A percentile compares a stretch with the other conserved stretches of the same genome.
Evolutionary conservation across 2,329 filamentous ascomycete genomes (phyloP).

Genomic region (Aotearoamyces nothofagi): DNA sequence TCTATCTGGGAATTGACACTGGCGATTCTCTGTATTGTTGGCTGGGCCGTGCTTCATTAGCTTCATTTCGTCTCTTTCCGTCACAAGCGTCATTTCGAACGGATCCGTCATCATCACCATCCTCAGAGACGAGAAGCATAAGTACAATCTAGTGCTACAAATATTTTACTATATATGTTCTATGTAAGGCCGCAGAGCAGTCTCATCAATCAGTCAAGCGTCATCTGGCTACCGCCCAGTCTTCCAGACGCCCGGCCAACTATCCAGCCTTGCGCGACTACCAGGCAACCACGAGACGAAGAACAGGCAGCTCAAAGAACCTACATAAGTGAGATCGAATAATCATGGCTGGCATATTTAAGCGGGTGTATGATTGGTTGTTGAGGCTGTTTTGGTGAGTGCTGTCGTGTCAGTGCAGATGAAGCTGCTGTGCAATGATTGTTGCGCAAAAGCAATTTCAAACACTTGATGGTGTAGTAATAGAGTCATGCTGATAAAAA

Average conservation of each 20-base stretch:
- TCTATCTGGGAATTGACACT: too few relatives aligned
- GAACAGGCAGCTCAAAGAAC: too few relatives aligned
- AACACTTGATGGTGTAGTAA: background rate
- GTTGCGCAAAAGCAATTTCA: conserved; percentile 3
- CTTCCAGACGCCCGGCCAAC: conserved; percentile 1
- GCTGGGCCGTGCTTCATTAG: background rate
- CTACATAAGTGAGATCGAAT: too few relatives aligned
- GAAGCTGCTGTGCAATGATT: conserved; percentile 6
- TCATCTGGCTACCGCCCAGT: too few relatives aligned
- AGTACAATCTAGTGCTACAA: too few relatives aligned
- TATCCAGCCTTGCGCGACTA: conserved; percentile 16
- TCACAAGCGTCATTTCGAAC: background rate
- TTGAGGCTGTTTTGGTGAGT: conserved; percentile 92
- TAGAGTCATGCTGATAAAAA: background rate
- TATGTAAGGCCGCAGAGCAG: too few relatives aligned
- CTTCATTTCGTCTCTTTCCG: background rate
- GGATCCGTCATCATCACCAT: background rate
- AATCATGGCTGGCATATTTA: conserved; percentile 82
- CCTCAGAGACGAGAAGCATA: too few relatives aligned
- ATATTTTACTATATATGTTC: too few relatives aligned
- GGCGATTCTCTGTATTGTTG: too few relatives aligned
- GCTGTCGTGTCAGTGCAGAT: conserved; percentile 5
- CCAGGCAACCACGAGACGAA: conserved; percentile 7
- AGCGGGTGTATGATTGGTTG: conserved; percentile 94
- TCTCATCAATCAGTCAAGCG: too few relatives aligned